Evolutionary conservation across 2,329 filamentous ascomycete species (phyloP), one percentile per base, ranked within the genome.

Genomic region (Bipolaris victoriae): DNA sequence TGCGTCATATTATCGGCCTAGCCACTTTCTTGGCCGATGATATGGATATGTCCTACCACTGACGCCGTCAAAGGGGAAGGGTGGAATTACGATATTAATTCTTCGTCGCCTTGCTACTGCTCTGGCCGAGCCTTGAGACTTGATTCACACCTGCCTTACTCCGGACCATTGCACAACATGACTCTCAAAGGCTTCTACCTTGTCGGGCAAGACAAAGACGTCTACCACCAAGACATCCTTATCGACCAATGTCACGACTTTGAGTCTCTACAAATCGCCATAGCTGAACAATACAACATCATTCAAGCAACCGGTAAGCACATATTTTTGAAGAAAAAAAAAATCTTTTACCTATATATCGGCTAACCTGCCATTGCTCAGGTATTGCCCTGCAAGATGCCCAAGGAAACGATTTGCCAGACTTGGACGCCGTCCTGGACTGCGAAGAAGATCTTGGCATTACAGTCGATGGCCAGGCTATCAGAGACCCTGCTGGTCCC

Each of bases 181-280:
- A 61, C 61, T 24, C 56, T 61, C 58, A 63, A 63, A 57, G 40
- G 58, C 43, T 63, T 63, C 22, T 59, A 63, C 47, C 52, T 63
- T 11, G 50, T 63, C 5, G 61, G 61, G 16, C 61, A 61, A n/a
- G 54, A 49, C 39, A 63, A 61, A 16, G 49, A 54, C 29, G 37
- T 63, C 31, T 63, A 58, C 43, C 61, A 50, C 10, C 61, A 63
- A 47, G 61, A 63, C 16, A 61, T 63, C 13, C 55, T 59, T 18
- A 61, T 63, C 20, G 61, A 61, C 9, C 61, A 61, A 6, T 63
- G 58, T 37, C 58, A 63, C 45, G 58, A 63, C 35, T 63, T 63
- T 13, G 58, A 58, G 33, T 55, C 61, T n/a, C 15, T 63, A 31
- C 61, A 63, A 31, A 39, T 63, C 20, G 52, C 61, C 31, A 45